Evolutionary conservation across 441 rosid genomes (phyloP), one percentile per base, ranked within the genome.

Genomic region (Eruca vesicaria): DNA sequence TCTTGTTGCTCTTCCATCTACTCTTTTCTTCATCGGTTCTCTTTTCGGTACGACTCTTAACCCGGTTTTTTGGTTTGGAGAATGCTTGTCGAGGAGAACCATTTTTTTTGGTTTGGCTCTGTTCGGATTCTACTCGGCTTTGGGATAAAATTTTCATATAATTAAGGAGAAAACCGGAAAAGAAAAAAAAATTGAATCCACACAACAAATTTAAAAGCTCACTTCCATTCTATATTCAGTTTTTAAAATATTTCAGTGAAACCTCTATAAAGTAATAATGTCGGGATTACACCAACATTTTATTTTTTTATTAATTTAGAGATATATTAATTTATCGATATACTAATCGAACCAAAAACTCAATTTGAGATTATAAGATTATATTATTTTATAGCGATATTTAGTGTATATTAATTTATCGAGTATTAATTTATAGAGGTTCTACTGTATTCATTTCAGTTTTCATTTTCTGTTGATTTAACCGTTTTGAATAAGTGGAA

Each of bases 11-110:
- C 26, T 89, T 15, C 97, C 97, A 0, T 85, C 90, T 5, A 86
- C 92, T 5, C 84, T 86, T 45, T 89, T 91, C 82, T 91, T 91
- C 45, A 69, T 89, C 10, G 92, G 91, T 6, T 87, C 90, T 9
- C 81, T 87, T 0, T 48, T 89, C 3, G 91, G 91, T 76, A 69
- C 3, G 52, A 3, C 21, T 41, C 9, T 4, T 14, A 19, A 1
- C 28, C 35, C 15, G 28, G 4, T 26, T 16, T 50, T 63, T 63
- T 55, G 20, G 9, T 41, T 43, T 43, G 52, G 52, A 43, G 52
- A 43, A 8, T n/a, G 11, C 52, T 43, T 12, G 14, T 32, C 35
- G 35, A 32, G 9, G n/a, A 32, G 35, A 32, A 32, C 48, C 48
- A 41, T 36, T 14, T 1, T 3, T 36, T n/a, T 36, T 38, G n/a